Evolutionary conservation across 305 asterid genomes (phyloP).

Genomic region (Petunia hybrid): DNA sequence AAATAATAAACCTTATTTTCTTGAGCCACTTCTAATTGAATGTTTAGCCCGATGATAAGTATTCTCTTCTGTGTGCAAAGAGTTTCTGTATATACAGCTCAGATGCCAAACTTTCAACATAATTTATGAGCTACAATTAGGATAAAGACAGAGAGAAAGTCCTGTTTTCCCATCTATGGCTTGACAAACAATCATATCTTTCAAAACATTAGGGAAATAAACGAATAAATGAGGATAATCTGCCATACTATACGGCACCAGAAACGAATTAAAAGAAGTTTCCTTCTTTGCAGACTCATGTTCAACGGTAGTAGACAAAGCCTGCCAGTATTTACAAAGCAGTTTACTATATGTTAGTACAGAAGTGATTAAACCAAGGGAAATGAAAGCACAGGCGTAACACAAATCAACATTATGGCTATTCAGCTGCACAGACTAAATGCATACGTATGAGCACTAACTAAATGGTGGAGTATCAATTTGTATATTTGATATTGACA

Average conservation of each 20-base stretch:
- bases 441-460: not conserved
- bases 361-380: not conserved
- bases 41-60: not conserved
- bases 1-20: not conserved
- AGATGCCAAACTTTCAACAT: not conserved
- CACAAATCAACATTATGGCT: not conserved
- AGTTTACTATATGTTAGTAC: not conserved
- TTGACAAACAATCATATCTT: not conserved
- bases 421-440: not conserved
- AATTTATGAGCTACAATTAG: not conserved
- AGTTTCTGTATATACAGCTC: not conserved
- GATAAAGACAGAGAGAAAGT: not conserved
- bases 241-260: not conserved
- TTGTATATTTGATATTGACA: not conserved
- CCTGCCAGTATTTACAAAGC: not conserved
- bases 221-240: not conserved
- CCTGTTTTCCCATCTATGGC: not conserved
- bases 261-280: not conserved
- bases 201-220: not conserved
- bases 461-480: not conserved
- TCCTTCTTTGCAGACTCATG: not conserved
- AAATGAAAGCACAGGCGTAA: not conserved
- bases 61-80: not conserved
- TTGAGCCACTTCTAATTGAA: not conserved
- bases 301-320: not conserved